Evolutionary conservation across 352 stramenopile genomes (phyloP).

Genomic region (Phytophthora uliginosa): DNA sequence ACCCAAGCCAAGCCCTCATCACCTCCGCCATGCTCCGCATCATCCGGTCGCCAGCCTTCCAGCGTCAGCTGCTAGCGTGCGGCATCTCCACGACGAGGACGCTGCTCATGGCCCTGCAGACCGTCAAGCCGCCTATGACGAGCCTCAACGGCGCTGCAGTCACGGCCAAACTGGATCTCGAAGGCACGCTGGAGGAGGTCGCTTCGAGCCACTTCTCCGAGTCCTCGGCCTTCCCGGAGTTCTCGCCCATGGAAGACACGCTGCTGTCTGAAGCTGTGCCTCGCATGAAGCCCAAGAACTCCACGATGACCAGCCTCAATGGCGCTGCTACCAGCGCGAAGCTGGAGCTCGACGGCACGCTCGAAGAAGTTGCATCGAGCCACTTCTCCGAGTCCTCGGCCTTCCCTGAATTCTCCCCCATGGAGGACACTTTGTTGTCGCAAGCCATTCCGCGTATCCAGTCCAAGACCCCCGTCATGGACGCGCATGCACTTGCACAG

Average conservation of each 20-base stretch:
- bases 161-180: constrained; percentile 30
- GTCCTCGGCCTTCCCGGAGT: constrained; percentile 66
- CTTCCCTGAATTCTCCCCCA: constrained; percentile 71
- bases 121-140: constrained; percentile 11
- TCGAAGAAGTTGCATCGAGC: constrained; percentile 58
- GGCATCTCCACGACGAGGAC: constrained; percentile 9
- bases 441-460: constrained; percentile 37
- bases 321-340: constrained; percentile 32
- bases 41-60: constrained; percentile 10
- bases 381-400: constrained; percentile 73
- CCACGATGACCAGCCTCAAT: constrained; percentile 21
- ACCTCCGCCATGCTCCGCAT: constrained; percentile 8
- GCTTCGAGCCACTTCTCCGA: constrained; percentile 61
- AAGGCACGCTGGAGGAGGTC: constrained; percentile 53
- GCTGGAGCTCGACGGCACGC: constrained; percentile 44
- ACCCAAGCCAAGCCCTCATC: constrained; percentile 3
- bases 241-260: constrained; percentile 57
- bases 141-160: constrained; percentile 27
- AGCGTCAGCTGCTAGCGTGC: constrained; percentile 12
- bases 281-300: constrained; percentile 8
- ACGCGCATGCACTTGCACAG: constrained; percentile 41
- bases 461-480: constrained; percentile 12
- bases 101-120: constrained; percentile 12
- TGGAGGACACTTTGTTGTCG: constrained; percentile 62
- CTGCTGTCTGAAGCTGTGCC: constrained; percentile 44